Percentiles rank a stretch among this genome's conserved stretches.
phyloP scores from a whole-genome alignment of 1,284 basidiomycete species.

The Spongispora temasekensis region DNA sequence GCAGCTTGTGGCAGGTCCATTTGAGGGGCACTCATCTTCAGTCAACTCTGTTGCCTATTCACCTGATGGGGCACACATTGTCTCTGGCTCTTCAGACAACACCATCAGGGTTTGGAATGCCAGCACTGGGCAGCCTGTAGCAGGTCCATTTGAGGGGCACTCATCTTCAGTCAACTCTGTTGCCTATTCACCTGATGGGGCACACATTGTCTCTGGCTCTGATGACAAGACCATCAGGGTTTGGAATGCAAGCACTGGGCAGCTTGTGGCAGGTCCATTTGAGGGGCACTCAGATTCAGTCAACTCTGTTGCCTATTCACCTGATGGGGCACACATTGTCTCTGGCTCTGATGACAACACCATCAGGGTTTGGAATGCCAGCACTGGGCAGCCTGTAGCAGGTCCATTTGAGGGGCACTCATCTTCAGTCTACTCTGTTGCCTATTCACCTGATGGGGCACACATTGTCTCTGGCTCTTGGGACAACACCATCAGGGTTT shows the following conservation, averaged over 20 bases:
- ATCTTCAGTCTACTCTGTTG: neutral
- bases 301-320: neutral
- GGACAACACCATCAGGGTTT: neutral
- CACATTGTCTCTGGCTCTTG: neutral
- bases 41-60: too few relatives aligned
- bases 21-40: too few relatives aligned
- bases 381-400: neutral
- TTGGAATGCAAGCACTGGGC: too few relatives aligned
- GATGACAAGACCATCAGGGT: too few relatives aligned
- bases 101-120: too few relatives aligned
- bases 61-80: too few relatives aligned
- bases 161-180: neutral
- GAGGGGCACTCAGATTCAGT: neutral
- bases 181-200: too few relatives aligned
- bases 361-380: neutral
- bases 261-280: too few relatives aligned
- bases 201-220: too few relatives aligned
- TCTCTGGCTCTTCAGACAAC: too few relatives aligned
- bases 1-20: neutral
- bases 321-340: neutral
- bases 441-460: neutral
- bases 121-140: too few relatives aligned
- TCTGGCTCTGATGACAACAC: neutral
- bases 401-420: neutral
- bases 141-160: neutral